Evolutionary conservation across 2,329 filamentous ascomycete genomes (phyloP).

Genomic region (Podosphaera fusca): DNA sequence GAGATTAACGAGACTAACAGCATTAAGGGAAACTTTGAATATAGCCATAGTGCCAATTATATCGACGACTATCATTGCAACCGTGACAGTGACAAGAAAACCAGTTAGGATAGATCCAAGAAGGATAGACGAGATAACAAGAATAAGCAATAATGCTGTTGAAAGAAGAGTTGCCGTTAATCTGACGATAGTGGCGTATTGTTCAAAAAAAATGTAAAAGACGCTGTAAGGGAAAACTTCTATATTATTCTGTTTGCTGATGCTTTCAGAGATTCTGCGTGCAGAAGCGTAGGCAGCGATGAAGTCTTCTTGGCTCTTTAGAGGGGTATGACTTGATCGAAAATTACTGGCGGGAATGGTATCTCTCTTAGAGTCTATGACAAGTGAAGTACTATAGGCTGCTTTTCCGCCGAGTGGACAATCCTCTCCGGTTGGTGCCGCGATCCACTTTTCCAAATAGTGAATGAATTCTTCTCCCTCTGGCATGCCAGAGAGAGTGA

Average conservation of each 20-base stretch:
- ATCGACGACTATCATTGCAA: constrained; percentile 81
- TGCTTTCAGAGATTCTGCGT: constrained; percentile 60
- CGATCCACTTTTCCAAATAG: constrained; percentile 66
- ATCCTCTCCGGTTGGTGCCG: constrained; percentile 53
- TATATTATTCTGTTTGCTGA: constrained; percentile 46
- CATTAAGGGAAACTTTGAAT: constrained; percentile 73
- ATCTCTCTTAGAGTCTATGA: constrained; percentile 43
- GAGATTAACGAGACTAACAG: constrained; percentile 83
- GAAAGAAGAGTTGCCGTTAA: constrained; percentile 61
- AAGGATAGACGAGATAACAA: constrained; percentile 54
- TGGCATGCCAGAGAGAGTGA: constrained; percentile 75
- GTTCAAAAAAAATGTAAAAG: constrained; percentile 98
- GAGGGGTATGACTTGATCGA: constrained; percentile 66
- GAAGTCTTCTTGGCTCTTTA: constrained; percentile 77
- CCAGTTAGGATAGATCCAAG: constrained; percentile 70
- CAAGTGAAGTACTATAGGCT: constrained; percentile 63
- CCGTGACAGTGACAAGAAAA: constrained; percentile 60
- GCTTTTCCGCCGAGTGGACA: constrained; percentile 80
- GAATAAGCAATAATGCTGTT: constrained; percentile 66
- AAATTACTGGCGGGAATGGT: constrained; percentile 73
- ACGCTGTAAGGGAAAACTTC: constrained; percentile 92
- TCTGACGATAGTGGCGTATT: constrained; percentile 67
- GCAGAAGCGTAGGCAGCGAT: constrained; percentile 78
- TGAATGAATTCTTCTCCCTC: constrained; percentile 75
- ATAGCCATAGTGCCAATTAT: constrained; percentile 91